Evolutionary conservation across 1,284 basidiomycete genomes (phyloP), one percentile per base, ranked within the genome.

Genomic region (Ceraceosorus guamensis): DNA sequence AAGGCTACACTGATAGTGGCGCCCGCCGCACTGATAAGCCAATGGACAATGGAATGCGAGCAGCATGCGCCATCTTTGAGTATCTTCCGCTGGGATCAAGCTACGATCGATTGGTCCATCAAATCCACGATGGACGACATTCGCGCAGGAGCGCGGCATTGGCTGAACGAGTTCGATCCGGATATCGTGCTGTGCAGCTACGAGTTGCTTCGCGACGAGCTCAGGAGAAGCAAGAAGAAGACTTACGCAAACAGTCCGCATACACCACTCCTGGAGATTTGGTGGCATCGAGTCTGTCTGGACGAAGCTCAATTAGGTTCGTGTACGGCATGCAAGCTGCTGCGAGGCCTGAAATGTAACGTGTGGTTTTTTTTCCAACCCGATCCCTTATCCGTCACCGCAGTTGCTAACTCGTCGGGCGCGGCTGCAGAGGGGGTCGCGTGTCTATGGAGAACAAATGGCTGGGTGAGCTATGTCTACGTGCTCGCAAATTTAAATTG

Each of bases 171-270:
- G 3, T 24, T 24, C 24, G 39, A 41, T 41, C 39, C 16, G 5
- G 59, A 62, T 43, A 68, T 68, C 24, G 58, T 66, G n/a, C 53
- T 68, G 8, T 60, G 62, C n/a, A 64, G 62, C 13, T 68, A 68
- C 56, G 66, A 68, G 43, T 60, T 64, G 24, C 50, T 68, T 6
- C 55, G 61, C 1, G 48, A 37, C 14, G 65, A 68, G 53, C 62
- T 66, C 35, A 14, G 48, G 50, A 11, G 53, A 56, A 33, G 59
- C 53, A 57, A 56, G 4, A 59, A 55, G 4, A 11, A 13, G n/a
- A 46, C 30, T 7, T 45, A 46, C n/a, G 33, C 14, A 31, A 13
- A 6, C 2, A 30, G 34, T 2, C 16, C 51, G 5, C 37, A 16
- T 5, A 51, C 52, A 8, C 66, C 66, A 14, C 54, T 68, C 48